Evolutionary conservation across 805 yeast genomes (phyloP).

Genomic region (Brettanomyces naardenensis): DNA sequence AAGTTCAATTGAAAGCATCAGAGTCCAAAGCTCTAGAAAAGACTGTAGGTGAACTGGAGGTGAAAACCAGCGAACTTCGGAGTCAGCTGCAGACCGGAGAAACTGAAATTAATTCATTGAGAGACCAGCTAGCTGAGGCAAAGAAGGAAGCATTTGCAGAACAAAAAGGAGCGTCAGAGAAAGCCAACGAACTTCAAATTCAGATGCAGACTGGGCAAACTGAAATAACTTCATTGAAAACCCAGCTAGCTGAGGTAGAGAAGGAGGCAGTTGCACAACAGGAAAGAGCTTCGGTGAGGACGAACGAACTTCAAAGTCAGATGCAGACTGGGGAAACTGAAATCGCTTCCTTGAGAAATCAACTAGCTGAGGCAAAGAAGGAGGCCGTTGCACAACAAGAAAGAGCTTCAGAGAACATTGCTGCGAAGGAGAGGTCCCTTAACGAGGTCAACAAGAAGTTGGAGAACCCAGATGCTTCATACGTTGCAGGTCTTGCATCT

Average conservation of each 20-base stretch:
- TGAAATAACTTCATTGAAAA: too few relatives aligned
- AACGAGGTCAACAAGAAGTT: slow-evolving; percentile 7
- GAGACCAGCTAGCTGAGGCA: not conserved
- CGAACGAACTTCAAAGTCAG: not conserved
- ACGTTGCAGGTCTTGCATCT: slow-evolving; percentile 23
- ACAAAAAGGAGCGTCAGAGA: not conserved
- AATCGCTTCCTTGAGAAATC: not conserved
- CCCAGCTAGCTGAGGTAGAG: not conserved
- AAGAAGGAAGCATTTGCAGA: not conserved
- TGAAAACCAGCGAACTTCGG: too few relatives aligned
- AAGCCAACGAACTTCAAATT: too few relatives aligned
- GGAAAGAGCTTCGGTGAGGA: not conserved
- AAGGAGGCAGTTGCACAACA: not conserved
- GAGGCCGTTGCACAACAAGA: not conserved
- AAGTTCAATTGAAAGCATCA: too few relatives aligned
- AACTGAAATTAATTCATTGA: too few relatives aligned
- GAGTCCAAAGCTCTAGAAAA: too few relatives aligned
- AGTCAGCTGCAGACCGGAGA: too few relatives aligned
- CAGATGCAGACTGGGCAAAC: too few relatives aligned
- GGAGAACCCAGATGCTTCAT: slow-evolving; percentile 26
- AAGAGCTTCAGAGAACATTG: not conserved
- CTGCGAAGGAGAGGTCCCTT: slow-evolving; percentile 1
- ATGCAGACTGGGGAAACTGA: not conserved
- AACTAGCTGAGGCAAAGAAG: slow-evolving; percentile 1
- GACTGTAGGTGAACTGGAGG: too few relatives aligned